phyloP scores from a whole-genome alignment of 164 flowering plant genomes.

The Cinnamomum micranthum region DNA sequence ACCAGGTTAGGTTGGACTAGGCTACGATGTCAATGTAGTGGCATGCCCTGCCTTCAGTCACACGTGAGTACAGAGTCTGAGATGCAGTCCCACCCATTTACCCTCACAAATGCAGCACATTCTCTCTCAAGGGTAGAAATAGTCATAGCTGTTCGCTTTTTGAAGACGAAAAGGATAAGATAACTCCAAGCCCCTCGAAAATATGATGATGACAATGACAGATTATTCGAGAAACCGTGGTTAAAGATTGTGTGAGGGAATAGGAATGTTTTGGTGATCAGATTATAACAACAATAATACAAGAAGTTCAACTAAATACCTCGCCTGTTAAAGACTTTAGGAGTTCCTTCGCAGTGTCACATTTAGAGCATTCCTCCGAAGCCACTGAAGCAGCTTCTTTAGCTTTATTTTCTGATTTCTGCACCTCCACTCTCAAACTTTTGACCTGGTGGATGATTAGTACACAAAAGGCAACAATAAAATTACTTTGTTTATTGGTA shows the following conservation, averaged over 20 bases:
- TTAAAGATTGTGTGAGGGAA: too few species aligned
- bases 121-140: too few species aligned
- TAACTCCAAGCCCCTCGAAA: not conserved
- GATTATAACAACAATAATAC: too few species aligned
- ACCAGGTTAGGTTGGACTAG: too few species aligned
- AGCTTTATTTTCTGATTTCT: slow-evolving; percentile 40
- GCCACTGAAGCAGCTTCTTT: slow-evolving; percentile 39
- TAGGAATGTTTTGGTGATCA: not conserved
- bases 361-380: slow-evolving; percentile 47
- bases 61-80: too few species aligned
- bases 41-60: too few species aligned
- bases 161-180: not conserved
- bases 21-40: too few species aligned
- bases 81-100: too few species aligned
- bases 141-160: not conserved
- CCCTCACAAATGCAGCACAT: too few species aligned
- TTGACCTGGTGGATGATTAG: slow-evolving; percentile 37
- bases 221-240: too few species aligned
- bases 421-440: slow-evolving; percentile 51
- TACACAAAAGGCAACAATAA: not conserved
- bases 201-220: too few species aligned
- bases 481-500: too few species aligned
- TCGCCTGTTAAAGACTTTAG: slow-evolving; percentile 45
- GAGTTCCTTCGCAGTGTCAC: slow-evolving; percentile 40
- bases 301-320: slow-evolving; percentile 38